Base-by-base conservation (phyloP, 352 stramenopile genomes). In the Globisporangium nunn region DNA sequence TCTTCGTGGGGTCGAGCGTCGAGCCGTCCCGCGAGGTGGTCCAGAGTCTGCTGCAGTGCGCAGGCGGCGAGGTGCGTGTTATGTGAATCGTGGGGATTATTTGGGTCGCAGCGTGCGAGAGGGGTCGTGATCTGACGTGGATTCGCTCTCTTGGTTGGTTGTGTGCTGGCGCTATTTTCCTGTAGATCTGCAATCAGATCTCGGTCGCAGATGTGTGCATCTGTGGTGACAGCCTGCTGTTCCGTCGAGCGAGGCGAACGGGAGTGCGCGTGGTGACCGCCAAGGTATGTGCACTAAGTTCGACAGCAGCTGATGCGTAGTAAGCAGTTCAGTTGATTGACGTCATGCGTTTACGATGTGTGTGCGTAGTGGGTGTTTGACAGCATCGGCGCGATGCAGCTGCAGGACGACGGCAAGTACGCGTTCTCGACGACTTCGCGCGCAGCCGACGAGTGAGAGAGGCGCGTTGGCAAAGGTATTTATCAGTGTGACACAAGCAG, bases 171-270 rank as follows among this genome's bases (percentile, higher is more conserved):
- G 23, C 23, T 23, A 23, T 23, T 23, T 23, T 23, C 23, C 28
- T n/a, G 11, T 35, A 91, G 81, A 75, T 88, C 43, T 82, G 73
- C 54, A 88, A 91, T 41, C 81, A 91, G 50, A 88, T 86, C 47
- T 87, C 76, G 14, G 69, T 82, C 15, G 74, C 71, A 6, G 66
- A 78, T 45, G 74, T 86, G 8, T 86, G 76, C 54, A 74, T 91
- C 50, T 91, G 81, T 37, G 76, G 71, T 17, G 81, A 91, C 59
- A 66, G 68, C 1, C 85, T 76, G 29, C 56, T 88, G 1, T 81
- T 77, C 43, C 76, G 78, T 56, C 76, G 81, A 61, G 76, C 77
- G 15, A 64, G 74, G 56, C 68, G 74, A 31, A 83, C 71, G 5
- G 71, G 74, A 4, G 80, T 85, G 58, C 67, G 74, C 46, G 76